Conservation (phyloP, 2,329 filamentous ascomycete species). For the Calonectria naviculata region DNA sequence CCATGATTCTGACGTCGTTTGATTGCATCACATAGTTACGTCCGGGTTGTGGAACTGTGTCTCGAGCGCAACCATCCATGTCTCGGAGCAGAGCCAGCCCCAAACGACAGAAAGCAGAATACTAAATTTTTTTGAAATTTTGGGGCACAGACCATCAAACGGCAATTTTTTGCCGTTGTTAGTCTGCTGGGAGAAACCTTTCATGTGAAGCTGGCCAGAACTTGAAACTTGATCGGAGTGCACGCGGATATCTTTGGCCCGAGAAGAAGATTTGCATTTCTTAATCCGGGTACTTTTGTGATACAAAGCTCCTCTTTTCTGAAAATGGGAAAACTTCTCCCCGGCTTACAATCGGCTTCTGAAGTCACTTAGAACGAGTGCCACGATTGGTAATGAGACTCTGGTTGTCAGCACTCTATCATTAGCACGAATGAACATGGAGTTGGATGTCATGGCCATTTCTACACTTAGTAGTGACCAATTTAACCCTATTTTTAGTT, state of each 20-base stretch:
- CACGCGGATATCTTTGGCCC: neutral
- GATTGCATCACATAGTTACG: too few relatives aligned
- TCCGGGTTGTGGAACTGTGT: neutral
- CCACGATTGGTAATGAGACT: neutral
- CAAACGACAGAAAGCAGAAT: too few relatives aligned
- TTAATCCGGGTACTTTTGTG: neutral
- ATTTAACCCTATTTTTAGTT: too few relatives aligned
- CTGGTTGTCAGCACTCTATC: neutral
- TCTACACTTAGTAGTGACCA: too few relatives aligned
- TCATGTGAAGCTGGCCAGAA: neutral
- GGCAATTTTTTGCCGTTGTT: neutral
- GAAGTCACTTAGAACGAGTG: too few relatives aligned
- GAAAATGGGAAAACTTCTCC: neutral
- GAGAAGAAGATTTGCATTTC: neutral
- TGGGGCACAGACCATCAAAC: too few relatives aligned
- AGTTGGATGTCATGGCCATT: too few relatives aligned
- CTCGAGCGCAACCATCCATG: neutral
- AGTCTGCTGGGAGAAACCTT: neutral
- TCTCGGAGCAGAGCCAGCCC: neutral
- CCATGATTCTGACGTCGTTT: too few relatives aligned
- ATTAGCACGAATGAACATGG: too few relatives aligned
- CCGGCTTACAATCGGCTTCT: neutral
- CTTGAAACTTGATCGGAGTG: too few relatives aligned
- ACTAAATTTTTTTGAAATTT: too few relatives aligned
- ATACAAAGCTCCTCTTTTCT: neutral